These are phyloP conservation scores for Fusarium torreyae DNA, from an alignment of 2,329 filamentous ascomycete genomes.

Conservation along the genomic window DNA sequence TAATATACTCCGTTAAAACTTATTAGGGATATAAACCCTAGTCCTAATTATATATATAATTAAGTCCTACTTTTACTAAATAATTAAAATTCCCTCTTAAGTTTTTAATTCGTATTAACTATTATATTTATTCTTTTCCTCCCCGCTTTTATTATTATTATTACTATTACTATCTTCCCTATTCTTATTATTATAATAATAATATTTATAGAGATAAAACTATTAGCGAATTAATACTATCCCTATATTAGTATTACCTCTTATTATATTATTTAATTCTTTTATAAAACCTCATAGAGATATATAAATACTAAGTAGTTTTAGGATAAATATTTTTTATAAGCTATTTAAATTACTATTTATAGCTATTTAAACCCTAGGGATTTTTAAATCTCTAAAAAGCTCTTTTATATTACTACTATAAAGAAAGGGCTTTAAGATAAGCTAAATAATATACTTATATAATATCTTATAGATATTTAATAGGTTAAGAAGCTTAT, in stretches of 20 bases:
- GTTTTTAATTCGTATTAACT: too few species aligned
- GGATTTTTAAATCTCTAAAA: constrained; percentile 4
- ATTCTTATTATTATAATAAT: too few species aligned
- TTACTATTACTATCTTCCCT: neutral
- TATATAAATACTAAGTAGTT: neutral
- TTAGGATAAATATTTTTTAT: neutral
- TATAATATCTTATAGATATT: neutral
- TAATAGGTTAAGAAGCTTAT: too few species aligned
- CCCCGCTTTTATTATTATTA: too few species aligned
- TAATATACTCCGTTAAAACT: too few species aligned
- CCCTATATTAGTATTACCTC: neutral
- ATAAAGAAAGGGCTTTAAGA: constrained; percentile 6
- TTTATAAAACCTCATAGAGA: neutral
- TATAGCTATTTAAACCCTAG: too few species aligned
- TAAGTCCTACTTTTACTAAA: too few species aligned
- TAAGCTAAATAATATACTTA: neutral
- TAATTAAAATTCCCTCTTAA: too few species aligned
- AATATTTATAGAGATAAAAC: neutral
- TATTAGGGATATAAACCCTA: too few species aligned
- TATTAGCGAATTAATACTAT: neutral
- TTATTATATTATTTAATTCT: neutral
- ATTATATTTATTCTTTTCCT: too few species aligned
- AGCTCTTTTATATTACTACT: constrained; percentile 5
- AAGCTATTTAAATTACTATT: constrained; percentile 3
- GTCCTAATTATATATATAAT: too few species aligned